Evolutionary conservation across 2,329 filamentous ascomycete species (phyloP), one percentile per base, ranked within the genome.

Genomic region (Penicillium vulpinum): DNA sequence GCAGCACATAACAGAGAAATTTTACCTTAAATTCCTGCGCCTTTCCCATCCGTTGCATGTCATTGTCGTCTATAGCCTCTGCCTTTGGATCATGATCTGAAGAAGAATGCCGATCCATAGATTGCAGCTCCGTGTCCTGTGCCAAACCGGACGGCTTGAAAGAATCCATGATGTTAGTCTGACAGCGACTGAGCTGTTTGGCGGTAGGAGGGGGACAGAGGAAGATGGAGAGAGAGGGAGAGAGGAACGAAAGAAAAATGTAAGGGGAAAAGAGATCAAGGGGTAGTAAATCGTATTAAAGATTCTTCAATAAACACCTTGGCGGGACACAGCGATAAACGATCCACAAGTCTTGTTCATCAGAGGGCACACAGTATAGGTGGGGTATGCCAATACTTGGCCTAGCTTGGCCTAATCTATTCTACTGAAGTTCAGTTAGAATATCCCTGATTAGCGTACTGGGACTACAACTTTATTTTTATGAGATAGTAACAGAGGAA

Each of bases 1-100:
- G 5, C 7, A 21, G 6, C 7, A 11, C 15, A n/a, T 16, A 38
- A 57, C 43, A 22, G 46, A 28, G 7, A 10, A 41, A 26, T 16
- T 16, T 8, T 51, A 61, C 64, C 58, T 61, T 67, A 7, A 68
- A 49, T 28, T 68, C 65, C 43, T 69, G 67, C 1, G 57, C 53
- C 38, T 70, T 70, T 26, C 68, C 67, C 67, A 70, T 70, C 16
- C 68, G 68, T 6, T 56, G 58, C 67, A 70, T 70, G 31, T 70
- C 68, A 52, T 44, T 58, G 15, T 67, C 60, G 29, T 71, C 68
- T 1, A 56, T 46, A 8, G 53, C 64, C 2, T 56, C 61, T 6
- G 48, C 15, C 31, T 59, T 48, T 2, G 9, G 26, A 7, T 29
- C 26, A 29, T 35, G 22, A 1, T 31, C 33, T 9, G 48, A 10